phyloP scores from a whole-genome alignment of 1,284 basidiomycete species.

The Xanthoconium separans region DNA sequence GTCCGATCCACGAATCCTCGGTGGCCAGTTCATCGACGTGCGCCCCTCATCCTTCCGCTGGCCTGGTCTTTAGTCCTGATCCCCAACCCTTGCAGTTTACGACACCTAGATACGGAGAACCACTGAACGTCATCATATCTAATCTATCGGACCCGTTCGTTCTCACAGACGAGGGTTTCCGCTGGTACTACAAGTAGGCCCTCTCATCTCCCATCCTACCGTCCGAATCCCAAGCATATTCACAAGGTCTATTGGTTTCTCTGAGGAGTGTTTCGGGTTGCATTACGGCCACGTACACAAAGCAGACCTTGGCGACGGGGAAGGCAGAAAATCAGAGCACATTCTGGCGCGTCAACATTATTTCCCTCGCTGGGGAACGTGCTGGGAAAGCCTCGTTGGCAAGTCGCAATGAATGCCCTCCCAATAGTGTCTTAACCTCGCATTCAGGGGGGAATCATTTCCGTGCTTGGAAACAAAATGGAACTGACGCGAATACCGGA shows the following conservation, averaged over 20 bases:
- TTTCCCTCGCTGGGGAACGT: constrained; percentile 64
- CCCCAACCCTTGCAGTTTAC: constrained; percentile 50
- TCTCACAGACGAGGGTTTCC: constrained; percentile 63
- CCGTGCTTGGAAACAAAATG: constrained; percentile 75
- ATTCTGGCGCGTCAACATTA: constrained; percentile 68
- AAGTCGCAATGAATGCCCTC: constrained; percentile 33
- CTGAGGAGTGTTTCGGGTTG: constrained; percentile 70
- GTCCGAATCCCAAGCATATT: neutral
- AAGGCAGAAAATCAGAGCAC: constrained; percentile 60
- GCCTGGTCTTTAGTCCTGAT: neutral
- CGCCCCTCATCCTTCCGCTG: constrained; percentile 25
- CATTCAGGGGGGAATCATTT: constrained; percentile 57
- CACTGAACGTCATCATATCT: constrained; percentile 62
- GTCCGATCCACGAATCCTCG: constrained; percentile 67
- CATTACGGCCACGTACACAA: constrained; percentile 66
- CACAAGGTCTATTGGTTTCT: constrained; percentile 72
- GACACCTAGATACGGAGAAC: constrained; percentile 64
- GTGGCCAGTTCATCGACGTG: constrained; percentile 72
- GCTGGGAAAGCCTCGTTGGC: constrained; percentile 70
- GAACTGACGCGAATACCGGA: constrained; percentile 55
- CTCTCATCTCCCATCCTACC: neutral
- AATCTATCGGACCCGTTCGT: constrained; percentile 66
- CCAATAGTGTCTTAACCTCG: neutral
- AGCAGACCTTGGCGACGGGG: constrained; percentile 73
- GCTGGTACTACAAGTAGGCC: constrained; percentile 54